phyloP scores from a whole-genome alignment of 495 filamentous ascomycete genomes.

The Talaromyces stipitatus region DNA sequence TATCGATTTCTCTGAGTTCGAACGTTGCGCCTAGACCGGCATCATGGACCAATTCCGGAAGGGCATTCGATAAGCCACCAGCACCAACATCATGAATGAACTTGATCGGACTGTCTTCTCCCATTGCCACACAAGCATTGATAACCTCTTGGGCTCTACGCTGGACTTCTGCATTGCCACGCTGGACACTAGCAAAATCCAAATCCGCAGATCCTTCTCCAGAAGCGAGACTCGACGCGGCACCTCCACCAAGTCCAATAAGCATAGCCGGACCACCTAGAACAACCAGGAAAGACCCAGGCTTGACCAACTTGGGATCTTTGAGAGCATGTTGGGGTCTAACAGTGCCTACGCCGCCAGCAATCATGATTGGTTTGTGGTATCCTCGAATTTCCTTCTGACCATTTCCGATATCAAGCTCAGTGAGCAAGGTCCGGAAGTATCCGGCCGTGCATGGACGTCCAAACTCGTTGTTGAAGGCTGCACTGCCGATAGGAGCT shows the following conservation, averaged over 20 bases:
- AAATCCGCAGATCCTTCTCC: conserved; percentile 83
- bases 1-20: conserved; percentile 87
- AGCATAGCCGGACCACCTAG: conserved; percentile 95
- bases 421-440: conserved; percentile 77
- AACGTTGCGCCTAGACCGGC: conserved; percentile 82
- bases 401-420: conserved; percentile 51
- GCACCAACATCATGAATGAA: conserved; percentile 98
- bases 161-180: conserved; percentile 89
- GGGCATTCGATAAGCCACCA: conserved; percentile 86
- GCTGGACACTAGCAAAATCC: conserved; percentile 93
- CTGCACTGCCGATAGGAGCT: conserved; percentile 86
- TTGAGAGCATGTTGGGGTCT: conserved; percentile 87
- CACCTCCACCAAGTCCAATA: conserved; percentile 91
- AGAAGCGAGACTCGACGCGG: conserved; percentile 83
- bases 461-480: conserved; percentile 97
- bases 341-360: conserved; percentile 94
- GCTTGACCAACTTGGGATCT: conserved; percentile 61
- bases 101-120: conserved; percentile 76
- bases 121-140: conserved; percentile 81
- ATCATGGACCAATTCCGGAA: conserved; percentile 88
- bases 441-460: conserved; percentile 84
- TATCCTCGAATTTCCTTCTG: conserved; percentile 75
- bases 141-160: conserved; percentile 94
- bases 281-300: conserved; percentile 82
- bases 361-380: conserved; percentile 99